Evolutionary conservation across 108 stramenopile species (phyloP), one percentile per base, ranked within the genome.

Genomic region (Licmophora abbreviata): DNA sequence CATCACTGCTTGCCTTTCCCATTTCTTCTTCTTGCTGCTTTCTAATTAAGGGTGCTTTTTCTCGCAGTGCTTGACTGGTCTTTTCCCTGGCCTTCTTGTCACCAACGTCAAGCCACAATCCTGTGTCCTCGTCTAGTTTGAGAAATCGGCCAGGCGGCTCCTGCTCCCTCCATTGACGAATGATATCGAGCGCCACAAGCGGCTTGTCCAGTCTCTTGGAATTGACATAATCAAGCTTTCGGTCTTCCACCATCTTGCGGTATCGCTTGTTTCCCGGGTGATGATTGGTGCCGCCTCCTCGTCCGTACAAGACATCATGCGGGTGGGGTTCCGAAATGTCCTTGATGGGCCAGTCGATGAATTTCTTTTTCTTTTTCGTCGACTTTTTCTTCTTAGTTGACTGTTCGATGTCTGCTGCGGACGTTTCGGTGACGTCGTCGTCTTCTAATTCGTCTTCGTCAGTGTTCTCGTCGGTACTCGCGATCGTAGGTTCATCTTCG

Each of bases 51-150:
- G 84, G 84, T 3, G 77, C 77, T 67, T 91, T 91, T 61, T 91
- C 88, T 63, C 88, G 50, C 44, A 91, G 53, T 11, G 88, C 88
- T 66, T 91, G 88, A 51, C 65, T 68, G 0, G 85, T 91, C 63
- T 91, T 91, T 59, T 91, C 88, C 27, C 88, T 53, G 8, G 81
- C 88, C 54, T 84, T 86, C 38, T 82, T 84, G 55, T 92, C 85
- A 10, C 89, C 89, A 22, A 92, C 85, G 63, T 92, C 89, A 42
- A 53, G 22, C 89, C 89, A 92, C 14, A 76, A 51, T 24, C 77
- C 77, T 10, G 83, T 85, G 51, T 56, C 62, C 23, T 85, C 81
- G 51, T 87, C 71, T 25, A 77, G 63, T 46, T 92, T 92, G 23
- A 92, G 70, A 48, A 92, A 92, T 10, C 89, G 58, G 25, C 89